Conservation (phyloP, 768 basidiomycete species). For the Lyophyllum atratum region DNA sequence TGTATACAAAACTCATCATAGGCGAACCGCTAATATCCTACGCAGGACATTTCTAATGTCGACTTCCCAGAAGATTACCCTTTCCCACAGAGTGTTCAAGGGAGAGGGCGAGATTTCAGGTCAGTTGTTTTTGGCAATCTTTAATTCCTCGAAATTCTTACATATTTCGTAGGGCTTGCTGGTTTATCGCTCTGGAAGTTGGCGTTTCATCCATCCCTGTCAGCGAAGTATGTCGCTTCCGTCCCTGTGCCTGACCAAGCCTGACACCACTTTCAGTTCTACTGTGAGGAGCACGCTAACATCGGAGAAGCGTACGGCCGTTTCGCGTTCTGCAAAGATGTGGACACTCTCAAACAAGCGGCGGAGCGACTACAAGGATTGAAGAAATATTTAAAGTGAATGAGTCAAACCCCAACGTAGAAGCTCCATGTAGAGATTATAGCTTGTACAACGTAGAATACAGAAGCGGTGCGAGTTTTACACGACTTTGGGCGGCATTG, state of each 20-base stretch:
- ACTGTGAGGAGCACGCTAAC: slow-evolving; percentile 80
- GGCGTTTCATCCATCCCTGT: slow-evolving; percentile 94
- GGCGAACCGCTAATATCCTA: not conserved
- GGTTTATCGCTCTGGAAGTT: slow-evolving; percentile 91
- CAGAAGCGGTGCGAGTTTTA: slow-evolving; percentile 1
- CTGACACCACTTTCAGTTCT: slow-evolving; percentile 60
- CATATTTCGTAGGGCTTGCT: slow-evolving; percentile 64
- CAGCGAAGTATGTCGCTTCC: slow-evolving; percentile 72
- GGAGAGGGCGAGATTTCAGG: slow-evolving; percentile 88
- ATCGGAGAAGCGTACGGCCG: slow-evolving; percentile 88
- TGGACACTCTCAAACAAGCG: slow-evolving; percentile 81
- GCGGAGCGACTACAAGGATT: slow-evolving; percentile 78
- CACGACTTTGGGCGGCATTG: not conserved
- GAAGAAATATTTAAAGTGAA: slow-evolving; percentile 56
- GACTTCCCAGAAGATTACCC: slow-evolving; percentile 84
- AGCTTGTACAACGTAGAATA: slow-evolving; percentile 1
- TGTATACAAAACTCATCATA: slow-evolving; percentile 21
- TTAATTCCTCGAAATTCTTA: not conserved
- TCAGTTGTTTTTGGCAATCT: slow-evolving; percentile 23
- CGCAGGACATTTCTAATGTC: slow-evolving; percentile 74
- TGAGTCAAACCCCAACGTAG: not conserved
- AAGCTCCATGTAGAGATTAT: slow-evolving; percentile 2
- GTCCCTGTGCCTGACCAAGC: not conserved
- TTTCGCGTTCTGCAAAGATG: slow-evolving; percentile 96
- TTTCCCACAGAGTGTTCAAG: slow-evolving; percentile 74